Evolutionary conservation across 371 early-diverging fungal species (phyloP).

Genomic region (Mucor mucedo): DNA sequence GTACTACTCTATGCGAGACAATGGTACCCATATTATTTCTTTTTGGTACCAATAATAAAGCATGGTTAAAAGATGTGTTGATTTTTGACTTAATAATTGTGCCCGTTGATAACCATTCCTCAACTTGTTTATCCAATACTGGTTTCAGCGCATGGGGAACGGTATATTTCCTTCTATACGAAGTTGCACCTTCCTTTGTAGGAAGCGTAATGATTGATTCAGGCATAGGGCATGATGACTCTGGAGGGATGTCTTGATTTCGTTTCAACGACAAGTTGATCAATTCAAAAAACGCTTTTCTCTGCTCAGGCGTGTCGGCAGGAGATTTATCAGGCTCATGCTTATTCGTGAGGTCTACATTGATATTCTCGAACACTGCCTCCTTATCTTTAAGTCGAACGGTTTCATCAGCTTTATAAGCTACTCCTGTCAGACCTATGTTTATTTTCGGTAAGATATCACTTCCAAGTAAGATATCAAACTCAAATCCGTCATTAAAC

Average conservation of each 20-base stretch:
- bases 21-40: neutral
- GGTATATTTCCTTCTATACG: conserved; percentile 8
- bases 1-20: neutral
- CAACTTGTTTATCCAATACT: conserved; percentile 1
- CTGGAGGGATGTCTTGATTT: neutral
- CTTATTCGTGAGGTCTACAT: neutral
- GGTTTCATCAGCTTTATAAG: conserved; percentile 1
- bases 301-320: conserved; percentile 2
- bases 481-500: too few species aligned
- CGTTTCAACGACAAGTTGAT: neutral
- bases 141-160: conserved; percentile 2
- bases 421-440: conserved; percentile 11
- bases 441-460: conserved; percentile 9
- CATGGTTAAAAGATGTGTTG: conserved; percentile 6
- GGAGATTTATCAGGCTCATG: conserved; percentile 15
- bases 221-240: conserved; percentile 3
- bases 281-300: neutral
- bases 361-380: neutral
- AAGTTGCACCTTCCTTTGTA: neutral
- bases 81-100: neutral
- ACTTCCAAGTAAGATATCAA: neutral
- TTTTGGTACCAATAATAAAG: conserved; percentile 6
- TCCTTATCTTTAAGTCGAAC: neutral
- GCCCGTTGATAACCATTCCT: conserved; percentile 6
- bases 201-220: conserved; percentile 8